phyloP scores from a whole-genome alignment of 1,139 yeast species.

The Hemisphaericaspora xylofermentans region DNA sequence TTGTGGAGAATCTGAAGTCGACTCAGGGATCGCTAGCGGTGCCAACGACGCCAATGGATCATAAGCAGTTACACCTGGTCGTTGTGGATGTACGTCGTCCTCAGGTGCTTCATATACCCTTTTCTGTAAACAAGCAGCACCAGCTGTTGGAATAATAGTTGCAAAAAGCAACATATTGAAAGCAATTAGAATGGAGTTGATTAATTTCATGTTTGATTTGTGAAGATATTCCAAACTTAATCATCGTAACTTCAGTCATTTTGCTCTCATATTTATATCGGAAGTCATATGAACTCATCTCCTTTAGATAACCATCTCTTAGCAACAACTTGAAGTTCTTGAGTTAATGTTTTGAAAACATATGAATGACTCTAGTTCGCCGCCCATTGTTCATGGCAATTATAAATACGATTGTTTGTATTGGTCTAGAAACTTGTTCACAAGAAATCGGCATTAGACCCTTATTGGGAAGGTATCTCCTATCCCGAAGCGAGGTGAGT shows the following conservation, averaged over 20 bases:
- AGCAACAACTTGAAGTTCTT: not conserved
- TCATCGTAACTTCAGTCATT: not conserved
- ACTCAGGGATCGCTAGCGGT: not conserved
- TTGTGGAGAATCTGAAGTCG: not conserved
- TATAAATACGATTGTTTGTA: not conserved
- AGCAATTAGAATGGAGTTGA: not conserved
- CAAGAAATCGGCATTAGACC: too few species aligned
- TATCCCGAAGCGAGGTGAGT: too few species aligned
- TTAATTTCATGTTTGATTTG: not conserved
- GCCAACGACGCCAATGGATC: constrained; percentile 1
- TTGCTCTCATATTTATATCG: not conserved
- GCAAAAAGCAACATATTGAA: not conserved
- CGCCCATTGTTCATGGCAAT: not conserved
- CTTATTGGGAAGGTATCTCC: too few species aligned
- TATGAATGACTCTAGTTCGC: not conserved
- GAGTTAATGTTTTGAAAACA: not conserved
- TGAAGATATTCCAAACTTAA: not conserved
- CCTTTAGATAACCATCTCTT: not conserved
- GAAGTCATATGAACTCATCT: not conserved
- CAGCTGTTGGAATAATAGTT: not conserved
- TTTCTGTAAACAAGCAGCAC: not conserved
- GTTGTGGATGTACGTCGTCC: not conserved
- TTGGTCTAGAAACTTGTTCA: too few species aligned
- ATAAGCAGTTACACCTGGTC: not conserved
- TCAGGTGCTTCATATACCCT: not conserved